phyloP scores from a whole-genome alignment of 2,329 filamentous ascomycete species.

The Colletotrichum australisinense region DNA sequence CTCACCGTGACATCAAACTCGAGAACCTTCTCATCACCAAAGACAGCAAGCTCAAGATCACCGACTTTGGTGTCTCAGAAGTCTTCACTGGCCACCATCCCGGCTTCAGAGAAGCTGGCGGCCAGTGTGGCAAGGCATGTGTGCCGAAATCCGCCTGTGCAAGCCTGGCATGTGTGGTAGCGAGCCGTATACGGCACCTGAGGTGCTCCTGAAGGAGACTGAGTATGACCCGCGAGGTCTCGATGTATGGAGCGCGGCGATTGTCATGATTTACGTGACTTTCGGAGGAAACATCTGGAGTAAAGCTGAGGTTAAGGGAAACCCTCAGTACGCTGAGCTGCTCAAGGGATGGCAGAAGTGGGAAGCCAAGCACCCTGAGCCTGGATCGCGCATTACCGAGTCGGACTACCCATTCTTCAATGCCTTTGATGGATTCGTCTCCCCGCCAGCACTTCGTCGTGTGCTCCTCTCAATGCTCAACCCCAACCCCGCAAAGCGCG shows the following conservation, averaged over 20 bases:
- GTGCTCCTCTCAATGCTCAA: slow-evolving; percentile 86
- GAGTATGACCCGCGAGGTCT: slow-evolving; percentile 79
- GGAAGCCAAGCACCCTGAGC: slow-evolving; percentile 63
- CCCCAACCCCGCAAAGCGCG: slow-evolving; percentile 78
- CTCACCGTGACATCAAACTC: slow-evolving; percentile 90
- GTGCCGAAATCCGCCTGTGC: slow-evolving; percentile 73
- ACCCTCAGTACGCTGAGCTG: slow-evolving; percentile 71
- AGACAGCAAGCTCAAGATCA: slow-evolving; percentile 88
- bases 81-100: slow-evolving; percentile 87
- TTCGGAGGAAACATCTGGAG: slow-evolving; percentile 81
- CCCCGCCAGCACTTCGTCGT: slow-evolving; percentile 75
- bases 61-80: slow-evolving; percentile 90
- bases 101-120: slow-evolving; percentile 77
- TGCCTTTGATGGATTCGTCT: slow-evolving; percentile 73
- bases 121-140: slow-evolving; percentile 80
- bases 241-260: slow-evolving; percentile 88
- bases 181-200: slow-evolving; percentile 87
- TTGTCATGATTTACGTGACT: slow-evolving; percentile 83
- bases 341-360: slow-evolving; percentile 77
- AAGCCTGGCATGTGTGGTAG: slow-evolving; percentile 86
- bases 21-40: slow-evolving; percentile 86
- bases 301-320: slow-evolving; percentile 66
- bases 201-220: slow-evolving; percentile 77
- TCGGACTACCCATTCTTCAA: slow-evolving; percentile 73
- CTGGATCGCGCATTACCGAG: slow-evolving; percentile 58